Percentiles rank a stretch among this genome's conserved stretches.
Conservation (phyloP, 306 rosid genomes). For the Nissolia schottii region DNA sequence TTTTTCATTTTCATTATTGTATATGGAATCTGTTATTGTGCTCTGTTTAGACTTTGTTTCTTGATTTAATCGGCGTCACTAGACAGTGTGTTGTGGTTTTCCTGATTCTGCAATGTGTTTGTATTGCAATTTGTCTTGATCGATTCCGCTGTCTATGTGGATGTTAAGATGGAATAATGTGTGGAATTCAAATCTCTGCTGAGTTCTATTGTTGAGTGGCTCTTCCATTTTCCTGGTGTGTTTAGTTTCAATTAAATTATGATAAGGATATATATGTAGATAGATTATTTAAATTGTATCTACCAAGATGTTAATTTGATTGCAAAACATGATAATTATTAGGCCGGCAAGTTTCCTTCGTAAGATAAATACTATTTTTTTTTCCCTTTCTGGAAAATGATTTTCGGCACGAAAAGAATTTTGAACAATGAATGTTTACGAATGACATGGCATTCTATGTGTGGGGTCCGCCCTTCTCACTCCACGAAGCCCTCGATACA, state of each 20-base stretch:
- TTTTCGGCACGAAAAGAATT: too few species aligned
- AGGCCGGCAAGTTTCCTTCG: slow-evolving; percentile 21
- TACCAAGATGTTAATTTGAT: neutral
- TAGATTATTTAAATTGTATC: neutral
- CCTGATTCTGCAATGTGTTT: too few species aligned
- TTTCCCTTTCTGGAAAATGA: too few species aligned
- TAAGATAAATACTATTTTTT: neutral
- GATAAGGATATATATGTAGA: neutral
- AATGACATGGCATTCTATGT: too few species aligned
- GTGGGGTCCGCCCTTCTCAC: too few species aligned
- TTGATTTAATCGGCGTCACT: too few species aligned
- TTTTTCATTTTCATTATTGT: too few species aligned
- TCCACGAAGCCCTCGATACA: too few species aligned
- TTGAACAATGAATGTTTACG: too few species aligned
- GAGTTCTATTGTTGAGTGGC: slow-evolving; percentile 3
- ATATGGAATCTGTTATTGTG: too few species aligned
- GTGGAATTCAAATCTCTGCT: neutral
- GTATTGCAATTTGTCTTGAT: neutral
- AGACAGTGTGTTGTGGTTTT: neutral
- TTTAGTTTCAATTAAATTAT: neutral
- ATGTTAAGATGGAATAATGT: neutral
- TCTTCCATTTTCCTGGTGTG: neutral
- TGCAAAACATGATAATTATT: neutral
- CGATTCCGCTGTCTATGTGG: neutral
- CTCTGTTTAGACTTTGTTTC: too few species aligned